Conservation (phyloP, 2,329 filamentous ascomycete genomes). For the Bisporella sp. region DNA sequence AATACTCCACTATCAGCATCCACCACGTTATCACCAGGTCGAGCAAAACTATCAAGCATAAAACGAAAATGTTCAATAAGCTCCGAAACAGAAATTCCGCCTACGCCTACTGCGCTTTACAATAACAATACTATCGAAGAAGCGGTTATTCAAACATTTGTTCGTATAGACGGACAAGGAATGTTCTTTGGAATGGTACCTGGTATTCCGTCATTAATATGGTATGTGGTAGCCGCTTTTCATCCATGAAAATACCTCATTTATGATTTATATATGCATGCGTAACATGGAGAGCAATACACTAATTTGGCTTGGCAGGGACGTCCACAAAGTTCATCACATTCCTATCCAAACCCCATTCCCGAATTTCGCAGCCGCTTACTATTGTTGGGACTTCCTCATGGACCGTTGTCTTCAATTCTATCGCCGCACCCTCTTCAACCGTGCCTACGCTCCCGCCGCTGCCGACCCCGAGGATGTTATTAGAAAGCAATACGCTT, state of each 20-base stretch:
- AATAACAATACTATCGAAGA: conserved; percentile 23
- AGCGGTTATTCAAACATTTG: conserved; percentile 22
- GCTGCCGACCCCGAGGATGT: conserved; percentile 10
- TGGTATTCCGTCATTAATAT: conserved; percentile 19
- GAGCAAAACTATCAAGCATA: too few relatives aligned
- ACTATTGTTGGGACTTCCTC: conserved; percentile 25
- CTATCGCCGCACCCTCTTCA: conserved; percentile 19
- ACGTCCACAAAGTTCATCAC: conserved; percentile 20
- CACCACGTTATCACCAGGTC: too few relatives aligned
- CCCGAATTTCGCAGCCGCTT: conserved; percentile 16
- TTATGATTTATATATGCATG: too few relatives aligned
- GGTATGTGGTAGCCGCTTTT: too few relatives aligned
- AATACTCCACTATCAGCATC: conserved; percentile 9
- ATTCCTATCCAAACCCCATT: conserved; percentile 20
- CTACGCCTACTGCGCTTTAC: too few relatives aligned
- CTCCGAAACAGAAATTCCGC: too few relatives aligned
- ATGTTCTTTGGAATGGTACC: conserved; percentile 22
- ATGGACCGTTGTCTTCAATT: conserved; percentile 23
- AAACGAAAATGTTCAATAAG: too few relatives aligned
- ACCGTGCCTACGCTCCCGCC: conserved; percentile 13
- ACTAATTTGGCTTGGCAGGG: too few relatives aligned
- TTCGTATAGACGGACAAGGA: conserved; percentile 19
- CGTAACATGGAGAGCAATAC: too few relatives aligned
- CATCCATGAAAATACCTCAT: too few relatives aligned
- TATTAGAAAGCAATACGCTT: conserved; percentile 11